These are phyloP conservation scores for Tuber aestivum DNA, from an alignment of 495 filamentous ascomycete genomes.

Conservation along the genomic window DNA sequence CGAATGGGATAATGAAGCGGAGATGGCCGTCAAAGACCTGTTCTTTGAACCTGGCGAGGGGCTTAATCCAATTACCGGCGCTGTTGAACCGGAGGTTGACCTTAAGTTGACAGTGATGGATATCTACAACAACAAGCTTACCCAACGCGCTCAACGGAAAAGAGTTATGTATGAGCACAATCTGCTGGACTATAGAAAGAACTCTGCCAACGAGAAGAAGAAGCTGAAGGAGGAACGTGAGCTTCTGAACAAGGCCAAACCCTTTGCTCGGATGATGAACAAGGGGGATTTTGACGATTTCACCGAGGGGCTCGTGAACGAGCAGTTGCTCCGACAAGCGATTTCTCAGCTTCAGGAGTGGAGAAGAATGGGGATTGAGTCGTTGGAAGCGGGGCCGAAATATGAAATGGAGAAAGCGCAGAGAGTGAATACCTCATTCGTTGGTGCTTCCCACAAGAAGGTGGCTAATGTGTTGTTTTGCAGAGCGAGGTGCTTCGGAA, in stretches of 20 bases:
- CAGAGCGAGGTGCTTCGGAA: slow-evolving; percentile 40
- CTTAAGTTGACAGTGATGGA: slow-evolving; percentile 97
- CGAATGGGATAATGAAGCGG: slow-evolving; percentile 94
- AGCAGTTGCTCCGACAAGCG: slow-evolving; percentile 83
- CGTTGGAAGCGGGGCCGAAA: slow-evolving; percentile 80
- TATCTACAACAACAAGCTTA: slow-evolving; percentile 92
- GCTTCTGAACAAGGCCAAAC: slow-evolving; percentile 84
- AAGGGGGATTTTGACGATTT: slow-evolving; percentile 81
- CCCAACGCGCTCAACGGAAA: slow-evolving; percentile 87
- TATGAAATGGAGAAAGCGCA: slow-evolving; percentile 86
- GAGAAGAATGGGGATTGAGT: slow-evolving; percentile 74
- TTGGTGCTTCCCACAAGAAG: neutral
- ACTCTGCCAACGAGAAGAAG: slow-evolving; percentile 81
- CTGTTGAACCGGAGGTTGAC: slow-evolving; percentile 88
- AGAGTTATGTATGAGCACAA: slow-evolving; percentile 94
- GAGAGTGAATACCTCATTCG: slow-evolving; percentile 46
- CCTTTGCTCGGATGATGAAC: slow-evolving; percentile 95
- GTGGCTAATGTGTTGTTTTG: slow-evolving; percentile 9
- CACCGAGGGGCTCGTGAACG: slow-evolving; percentile 74
- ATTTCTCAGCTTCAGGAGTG: slow-evolving; percentile 91
- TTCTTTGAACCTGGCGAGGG: slow-evolving; percentile 95
- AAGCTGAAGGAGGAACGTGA: slow-evolving; percentile 91
- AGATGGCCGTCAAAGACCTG: slow-evolving; percentile 97
- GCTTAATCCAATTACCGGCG: slow-evolving; percentile 70
- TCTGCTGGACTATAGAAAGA: slow-evolving; percentile 86